These are phyloP conservation scores for Paraurostyla sp. DNA, from an alignment of 73 alveolate genomes.

Conservation along the genomic window DNA sequence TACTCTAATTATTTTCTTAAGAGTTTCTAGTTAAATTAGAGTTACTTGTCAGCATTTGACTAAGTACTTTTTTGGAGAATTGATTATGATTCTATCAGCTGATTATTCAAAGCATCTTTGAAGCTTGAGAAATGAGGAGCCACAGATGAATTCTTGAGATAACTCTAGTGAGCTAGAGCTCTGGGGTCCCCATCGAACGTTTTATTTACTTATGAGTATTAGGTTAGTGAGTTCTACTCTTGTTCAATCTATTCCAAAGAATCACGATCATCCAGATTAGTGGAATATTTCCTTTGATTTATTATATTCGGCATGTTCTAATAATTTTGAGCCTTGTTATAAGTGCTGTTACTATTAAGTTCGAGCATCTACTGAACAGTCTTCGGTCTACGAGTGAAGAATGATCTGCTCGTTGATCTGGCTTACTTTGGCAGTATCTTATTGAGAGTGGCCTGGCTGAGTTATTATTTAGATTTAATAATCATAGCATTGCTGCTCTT, in stretches of 20 bases:
- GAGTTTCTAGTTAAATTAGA: neutral
- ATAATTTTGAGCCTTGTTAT: too few species aligned
- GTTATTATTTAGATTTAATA: neutral
- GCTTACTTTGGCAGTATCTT: neutral
- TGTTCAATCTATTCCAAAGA: neutral
- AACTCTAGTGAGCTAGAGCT: too few species aligned
- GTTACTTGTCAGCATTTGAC: neutral
- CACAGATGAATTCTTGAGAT: neutral
- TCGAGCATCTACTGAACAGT: slow-evolving; percentile 28
- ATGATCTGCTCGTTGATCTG: slow-evolving; percentile 18
- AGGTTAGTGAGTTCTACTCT: too few species aligned
- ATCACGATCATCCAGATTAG: slow-evolving; percentile 6
- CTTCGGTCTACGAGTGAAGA: slow-evolving; percentile 28
- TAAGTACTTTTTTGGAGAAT: neutral
- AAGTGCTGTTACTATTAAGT: neutral
- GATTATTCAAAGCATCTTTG: slow-evolving; percentile 2
- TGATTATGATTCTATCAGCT: slow-evolving; percentile 14
- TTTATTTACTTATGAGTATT: too few species aligned
- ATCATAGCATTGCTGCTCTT: neutral
- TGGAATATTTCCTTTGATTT: neutral
- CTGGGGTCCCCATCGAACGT: too few species aligned
- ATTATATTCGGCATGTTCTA: neutral
- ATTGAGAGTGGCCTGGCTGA: slow-evolving; percentile 13
- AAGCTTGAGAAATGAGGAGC: neutral
- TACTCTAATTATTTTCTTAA: slow-evolving; percentile 8